Percentiles rank a stretch among this genome's conserved stretches.
These are phyloP conservation scores for Neopestalotiopsis clavispora DNA, from an alignment of 2,329 filamentous ascomycete species.

Conservation along the genomic window DNA sequence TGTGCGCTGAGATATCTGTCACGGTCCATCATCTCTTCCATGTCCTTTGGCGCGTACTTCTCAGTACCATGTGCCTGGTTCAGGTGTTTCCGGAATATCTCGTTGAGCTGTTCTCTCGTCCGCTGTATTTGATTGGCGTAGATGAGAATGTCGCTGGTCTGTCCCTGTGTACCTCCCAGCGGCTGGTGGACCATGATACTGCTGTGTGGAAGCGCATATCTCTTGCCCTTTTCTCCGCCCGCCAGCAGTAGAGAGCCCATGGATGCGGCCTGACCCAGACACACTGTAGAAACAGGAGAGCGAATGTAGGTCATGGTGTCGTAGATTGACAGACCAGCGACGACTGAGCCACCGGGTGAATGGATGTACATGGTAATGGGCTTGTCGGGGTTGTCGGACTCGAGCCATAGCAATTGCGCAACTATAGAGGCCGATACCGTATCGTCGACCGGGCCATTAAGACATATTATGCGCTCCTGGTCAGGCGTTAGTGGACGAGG, in stretches of 20 bases:
- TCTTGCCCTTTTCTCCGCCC: slow-evolving; percentile 82
- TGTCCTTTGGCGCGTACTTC: slow-evolving; percentile 78
- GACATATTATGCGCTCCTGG: slow-evolving; percentile 89
- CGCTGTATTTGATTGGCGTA: slow-evolving; percentile 96
- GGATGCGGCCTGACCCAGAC: slow-evolving; percentile 89
- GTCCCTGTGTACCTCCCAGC: slow-evolving; percentile 71
- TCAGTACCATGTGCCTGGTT: slow-evolving; percentile 77
- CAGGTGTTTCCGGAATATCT: slow-evolving; percentile 86
- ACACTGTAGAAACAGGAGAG: slow-evolving; percentile 91
- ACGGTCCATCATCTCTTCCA: slow-evolving; percentile 95
- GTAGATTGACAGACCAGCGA: slow-evolving; percentile 88
- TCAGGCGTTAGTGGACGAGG: slow-evolving; percentile 23
- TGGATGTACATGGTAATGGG: slow-evolving; percentile 98
- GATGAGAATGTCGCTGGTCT: slow-evolving; percentile 85
- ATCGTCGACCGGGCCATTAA: slow-evolving; percentile 92
- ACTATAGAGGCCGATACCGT: slow-evolving; percentile 91
- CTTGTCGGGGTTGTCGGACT: slow-evolving; percentile 93
- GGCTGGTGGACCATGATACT: slow-evolving; percentile 98
- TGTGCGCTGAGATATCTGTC: slow-evolving; percentile 92
- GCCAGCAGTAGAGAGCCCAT: slow-evolving; percentile 92
- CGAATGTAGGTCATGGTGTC: slow-evolving; percentile 98
- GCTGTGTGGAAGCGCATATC: slow-evolving; percentile 90
- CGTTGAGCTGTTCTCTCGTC: slow-evolving; percentile 83
- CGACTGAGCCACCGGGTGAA: slow-evolving; percentile 91
- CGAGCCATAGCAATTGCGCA: slow-evolving; percentile 94